phyloP scores from a whole-genome alignment of 108 stramenopile species.

The Skeletonema grethae region DNA sequence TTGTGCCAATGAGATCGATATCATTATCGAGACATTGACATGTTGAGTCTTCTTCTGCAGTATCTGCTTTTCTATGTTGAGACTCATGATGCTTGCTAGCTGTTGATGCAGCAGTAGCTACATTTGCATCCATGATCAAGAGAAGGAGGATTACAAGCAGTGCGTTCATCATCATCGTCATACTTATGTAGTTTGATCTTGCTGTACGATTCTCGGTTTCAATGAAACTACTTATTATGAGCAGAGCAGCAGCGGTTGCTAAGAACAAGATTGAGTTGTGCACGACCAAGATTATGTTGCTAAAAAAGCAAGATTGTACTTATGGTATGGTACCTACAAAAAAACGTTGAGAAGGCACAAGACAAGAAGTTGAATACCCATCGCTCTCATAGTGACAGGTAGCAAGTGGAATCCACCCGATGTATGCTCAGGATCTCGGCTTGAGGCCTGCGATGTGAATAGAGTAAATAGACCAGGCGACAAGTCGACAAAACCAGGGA shows the following conservation, averaged over 20 bases:
- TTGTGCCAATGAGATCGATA: background rate
- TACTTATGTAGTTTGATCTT: background rate
- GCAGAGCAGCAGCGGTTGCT: background rate
- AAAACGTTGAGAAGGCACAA: too few relatives aligned
- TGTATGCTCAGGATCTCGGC: constrained; percentile 7
- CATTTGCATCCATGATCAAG: background rate
- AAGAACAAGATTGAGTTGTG: too few relatives aligned
- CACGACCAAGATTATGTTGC: too few relatives aligned
- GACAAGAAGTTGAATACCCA: too few relatives aligned
- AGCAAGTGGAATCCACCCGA: constrained; percentile 18
- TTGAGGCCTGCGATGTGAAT: constrained; percentile 23
- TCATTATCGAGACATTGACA: background rate
- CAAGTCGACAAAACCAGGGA: constrained; percentile 19
- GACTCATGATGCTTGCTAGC: background rate
- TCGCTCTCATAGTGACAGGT: background rate
- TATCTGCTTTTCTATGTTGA: background rate
- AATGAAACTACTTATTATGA: too few relatives aligned
- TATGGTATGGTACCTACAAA: too few relatives aligned
- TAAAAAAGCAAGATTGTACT: too few relatives aligned
- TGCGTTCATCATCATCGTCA: background rate
- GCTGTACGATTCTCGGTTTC: too few relatives aligned
- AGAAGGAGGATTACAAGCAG: background rate
- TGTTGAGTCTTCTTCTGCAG: background rate
- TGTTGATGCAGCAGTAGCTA: too few relatives aligned
- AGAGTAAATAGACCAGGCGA: constrained; percentile 12